phyloP scores from a whole-genome alignment of 1,139 yeast species.

The Chernovozyma aurita region DNA sequence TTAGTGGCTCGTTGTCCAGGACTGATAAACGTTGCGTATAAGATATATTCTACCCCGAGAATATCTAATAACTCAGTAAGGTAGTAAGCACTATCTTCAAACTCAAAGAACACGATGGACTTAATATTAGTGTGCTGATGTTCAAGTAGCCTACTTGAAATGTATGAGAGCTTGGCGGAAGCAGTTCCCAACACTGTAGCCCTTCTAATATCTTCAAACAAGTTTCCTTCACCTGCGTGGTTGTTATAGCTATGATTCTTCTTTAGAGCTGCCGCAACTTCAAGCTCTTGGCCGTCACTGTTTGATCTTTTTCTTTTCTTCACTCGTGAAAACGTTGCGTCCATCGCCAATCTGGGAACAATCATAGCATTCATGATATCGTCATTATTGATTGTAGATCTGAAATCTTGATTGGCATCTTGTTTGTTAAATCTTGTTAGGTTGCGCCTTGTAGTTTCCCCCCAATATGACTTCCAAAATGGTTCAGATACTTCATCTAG shows the following conservation, averaged over 20 bases:
- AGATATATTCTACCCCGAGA: conserved; percentile 53
- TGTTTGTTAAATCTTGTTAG: conserved; percentile 27
- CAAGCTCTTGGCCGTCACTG: neutral
- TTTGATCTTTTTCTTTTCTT: neutral
- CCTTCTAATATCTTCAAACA: conserved; percentile 15
- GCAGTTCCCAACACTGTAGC: conserved; percentile 52
- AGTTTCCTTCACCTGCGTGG: neutral
- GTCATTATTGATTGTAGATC: conserved; percentile 13
- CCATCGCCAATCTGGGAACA: neutral
- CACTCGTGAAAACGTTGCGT: neutral
- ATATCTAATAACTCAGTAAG: conserved; percentile 61
- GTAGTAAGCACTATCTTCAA: conserved; percentile 67
- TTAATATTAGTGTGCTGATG: conserved; percentile 44
- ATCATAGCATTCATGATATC: conserved; percentile 10
- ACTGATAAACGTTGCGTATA: conserved; percentile 59
- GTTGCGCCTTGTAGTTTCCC: conserved; percentile 31
- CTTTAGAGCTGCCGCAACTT: neutral
- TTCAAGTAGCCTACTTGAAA: conserved; percentile 49
- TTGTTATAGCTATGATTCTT: neutral
- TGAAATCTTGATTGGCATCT: conserved; percentile 18
- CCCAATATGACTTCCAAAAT: conserved; percentile 56
- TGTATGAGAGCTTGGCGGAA: conserved; percentile 57
- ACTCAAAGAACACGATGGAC: conserved; percentile 64
- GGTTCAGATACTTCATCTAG: conserved; percentile 28
- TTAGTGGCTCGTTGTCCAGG: conserved; percentile 49